phyloP scores from a whole-genome alignment of 2,329 filamentous ascomycete species.

The Talaromyces rugulosus region DNA sequence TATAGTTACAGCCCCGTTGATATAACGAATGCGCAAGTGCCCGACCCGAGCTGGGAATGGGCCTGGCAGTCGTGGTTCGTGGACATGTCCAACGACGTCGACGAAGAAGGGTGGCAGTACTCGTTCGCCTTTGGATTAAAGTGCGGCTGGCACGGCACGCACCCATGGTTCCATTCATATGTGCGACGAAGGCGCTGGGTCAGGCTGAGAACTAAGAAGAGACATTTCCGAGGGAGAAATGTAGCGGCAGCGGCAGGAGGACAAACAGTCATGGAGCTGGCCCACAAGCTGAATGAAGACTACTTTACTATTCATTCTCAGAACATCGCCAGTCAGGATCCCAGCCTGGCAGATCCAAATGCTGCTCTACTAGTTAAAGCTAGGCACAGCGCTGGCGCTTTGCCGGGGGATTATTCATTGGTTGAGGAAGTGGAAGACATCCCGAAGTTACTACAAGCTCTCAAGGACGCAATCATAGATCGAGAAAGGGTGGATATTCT shows the following conservation, averaged over 20 bases:
- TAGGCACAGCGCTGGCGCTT: conserved; percentile 37
- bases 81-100: conserved; percentile 74
- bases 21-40: conserved; percentile 84
- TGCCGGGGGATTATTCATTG: conserved; percentile 41
- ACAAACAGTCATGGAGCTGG: conserved; percentile 38
- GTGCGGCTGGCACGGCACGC: conserved; percentile 82
- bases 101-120: conserved; percentile 95
- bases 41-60: conserved; percentile 96
- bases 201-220: conserved; percentile 68
- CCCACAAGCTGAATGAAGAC: conserved; percentile 66
- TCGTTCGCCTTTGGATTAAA: conserved; percentile 75
- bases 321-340: conserved; percentile 40
- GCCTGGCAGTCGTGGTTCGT: conserved; percentile 68
- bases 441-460: conserved; percentile 61
- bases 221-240: conserved; percentile 17
- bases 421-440: conserved; percentile 60
- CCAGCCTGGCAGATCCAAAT: conserved; percentile 25
- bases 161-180: conserved; percentile 90
- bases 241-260: conserved; percentile 10
- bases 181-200: conserved; percentile 89
- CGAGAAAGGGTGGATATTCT: conserved; percentile 85
- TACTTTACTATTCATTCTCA: conserved; percentile 72
- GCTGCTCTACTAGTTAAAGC: conserved; percentile 22
- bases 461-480: conserved; percentile 73
- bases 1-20: conserved; percentile 58